Percentiles rank a stretch among this genome's conserved stretches.
Conservation (phyloP, 805 yeast species). For the Wickerhamomyces mucosus region DNA sequence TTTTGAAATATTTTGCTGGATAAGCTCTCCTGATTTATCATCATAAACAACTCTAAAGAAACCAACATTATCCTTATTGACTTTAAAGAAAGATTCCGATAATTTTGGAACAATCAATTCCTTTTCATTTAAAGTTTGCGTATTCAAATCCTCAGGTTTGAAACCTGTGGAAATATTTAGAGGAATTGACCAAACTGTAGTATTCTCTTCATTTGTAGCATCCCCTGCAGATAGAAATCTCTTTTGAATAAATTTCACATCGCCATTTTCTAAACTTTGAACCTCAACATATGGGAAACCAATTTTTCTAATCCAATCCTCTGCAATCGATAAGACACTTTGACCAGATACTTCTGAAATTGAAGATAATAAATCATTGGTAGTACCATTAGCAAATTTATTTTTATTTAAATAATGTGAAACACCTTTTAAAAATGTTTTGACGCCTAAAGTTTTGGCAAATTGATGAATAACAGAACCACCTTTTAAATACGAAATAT, state of each 20-base stretch:
- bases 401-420: slow-evolving; percentile 66
- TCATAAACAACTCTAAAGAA: slow-evolving; percentile 66
- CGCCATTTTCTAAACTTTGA: slow-evolving; percentile 35
- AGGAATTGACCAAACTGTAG: slow-evolving; percentile 56
- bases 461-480: slow-evolving; percentile 73
- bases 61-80: slow-evolving; percentile 68
- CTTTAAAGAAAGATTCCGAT: slow-evolving; percentile 44
- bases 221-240: slow-evolving; percentile 71
- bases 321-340: slow-evolving; percentile 61
- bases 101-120: slow-evolving; percentile 35
- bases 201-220: slow-evolving; percentile 60
- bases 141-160: slow-evolving; percentile 42
- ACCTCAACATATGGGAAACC: slow-evolving; percentile 72
- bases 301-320: slow-evolving; percentile 68
- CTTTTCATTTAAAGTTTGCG: slow-evolving; percentile 42
- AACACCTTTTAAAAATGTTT: slow-evolving; percentile 67
- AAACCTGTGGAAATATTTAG: slow-evolving; percentile 33
- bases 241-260: slow-evolving; percentile 53
- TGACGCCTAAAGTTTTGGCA: slow-evolving; percentile 66
- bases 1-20: slow-evolving; percentile 46
- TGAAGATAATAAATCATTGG: slow-evolving; percentile 67
- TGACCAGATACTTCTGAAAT: slow-evolving; percentile 58
- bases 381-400: slow-evolving; percentile 66
- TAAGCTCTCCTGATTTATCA: slow-evolving; percentile 49
- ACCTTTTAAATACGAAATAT: slow-evolving; percentile 76